These are phyloP conservation scores for Hanseniaspora vineae DNA, from an alignment of 805 yeast species.

Conservation along the genomic window DNA sequence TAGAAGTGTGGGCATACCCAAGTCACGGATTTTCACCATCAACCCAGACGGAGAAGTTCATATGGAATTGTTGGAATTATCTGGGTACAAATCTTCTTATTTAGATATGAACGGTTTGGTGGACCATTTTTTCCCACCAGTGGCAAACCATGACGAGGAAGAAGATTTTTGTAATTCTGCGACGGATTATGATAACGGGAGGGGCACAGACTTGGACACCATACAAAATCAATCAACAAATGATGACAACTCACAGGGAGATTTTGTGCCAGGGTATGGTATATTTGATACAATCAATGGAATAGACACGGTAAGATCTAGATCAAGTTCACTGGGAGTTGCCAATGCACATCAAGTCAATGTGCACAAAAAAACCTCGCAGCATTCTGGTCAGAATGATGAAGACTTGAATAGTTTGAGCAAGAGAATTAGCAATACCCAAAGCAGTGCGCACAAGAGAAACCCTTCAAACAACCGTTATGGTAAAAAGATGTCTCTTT, in stretches of 20 bases:
- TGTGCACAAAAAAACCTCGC: not conserved
- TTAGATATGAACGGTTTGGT: constrained; percentile 85
- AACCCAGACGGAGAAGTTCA: constrained; percentile 95
- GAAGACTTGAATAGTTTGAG: not conserved
- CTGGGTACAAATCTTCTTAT: constrained; percentile 83
- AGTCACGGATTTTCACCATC: constrained; percentile 88
- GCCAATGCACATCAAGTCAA: not conserved
- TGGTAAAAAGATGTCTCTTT: constrained; percentile 7
- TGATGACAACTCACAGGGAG: not conserved
- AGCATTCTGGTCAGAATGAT: not conserved
- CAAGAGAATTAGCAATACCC: not conserved
- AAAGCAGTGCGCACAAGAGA: not conserved
- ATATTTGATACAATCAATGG: not conserved
- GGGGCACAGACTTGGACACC: too few relatives aligned
- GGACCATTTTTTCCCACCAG: constrained; percentile 95
- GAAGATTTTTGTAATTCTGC: not conserved
- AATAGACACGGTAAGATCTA: not conserved
- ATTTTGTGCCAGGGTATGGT: not conserved
- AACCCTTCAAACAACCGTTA: not conserved
- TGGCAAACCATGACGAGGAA: constrained; percentile 13
- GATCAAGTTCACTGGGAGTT: not conserved
- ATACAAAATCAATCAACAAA: too few relatives aligned
- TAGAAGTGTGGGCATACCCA: constrained; percentile 85
- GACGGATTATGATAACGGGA: not conserved
- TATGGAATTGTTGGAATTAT: constrained; percentile 87